Conservation (phyloP, 139 green algal species). For the Chlamydomonas asymmetrica region DNA sequence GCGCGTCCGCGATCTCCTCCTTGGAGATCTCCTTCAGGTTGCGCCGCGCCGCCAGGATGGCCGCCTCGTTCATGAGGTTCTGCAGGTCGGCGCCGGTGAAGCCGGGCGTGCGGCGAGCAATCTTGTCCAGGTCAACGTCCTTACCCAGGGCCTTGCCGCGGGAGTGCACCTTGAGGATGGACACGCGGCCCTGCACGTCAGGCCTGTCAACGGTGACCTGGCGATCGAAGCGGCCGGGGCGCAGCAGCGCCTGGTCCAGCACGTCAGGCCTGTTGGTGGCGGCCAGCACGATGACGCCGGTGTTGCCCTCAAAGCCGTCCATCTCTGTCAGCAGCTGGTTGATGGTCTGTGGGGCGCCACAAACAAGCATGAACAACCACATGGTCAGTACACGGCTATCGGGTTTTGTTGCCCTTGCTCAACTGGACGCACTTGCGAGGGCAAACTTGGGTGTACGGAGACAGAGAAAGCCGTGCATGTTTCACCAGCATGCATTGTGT, state of each 20-base stretch:
- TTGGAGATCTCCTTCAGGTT: slow-evolving; percentile 98
- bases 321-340: slow-evolving; percentile 92
- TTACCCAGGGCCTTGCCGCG: slow-evolving; percentile 94
- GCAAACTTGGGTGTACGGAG: too few species aligned
- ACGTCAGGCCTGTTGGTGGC: slow-evolving; percentile 98
- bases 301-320: slow-evolving; percentile 97
- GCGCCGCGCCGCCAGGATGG: slow-evolving; percentile 95
- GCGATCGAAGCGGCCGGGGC: slow-evolving; percentile 96
- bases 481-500: too few species aligned
- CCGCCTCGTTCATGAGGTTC: slow-evolving; percentile 99
- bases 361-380: too few species aligned
- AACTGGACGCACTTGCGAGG: too few species aligned
- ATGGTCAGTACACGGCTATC: too few species aligned
- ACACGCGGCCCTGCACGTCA: slow-evolving; percentile 86
- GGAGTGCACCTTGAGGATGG: slow-evolving; percentile 91
- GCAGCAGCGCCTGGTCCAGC: slow-evolving; percentile 95
- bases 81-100: slow-evolving; percentile 96
- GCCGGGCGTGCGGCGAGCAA: slow-evolving; percentile 92
- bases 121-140: slow-evolving; percentile 94
- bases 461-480: too few species aligned
- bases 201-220: slow-evolving; percentile 94
- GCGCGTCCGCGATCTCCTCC: slow-evolving; percentile 98
- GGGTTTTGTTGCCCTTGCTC: too few species aligned
- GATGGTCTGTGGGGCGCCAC: too few species aligned
- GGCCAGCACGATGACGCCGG: slow-evolving; percentile 96